phyloP scores from a whole-genome alignment of 129 eudicot genomes.

The Apium graveolens region DNA sequence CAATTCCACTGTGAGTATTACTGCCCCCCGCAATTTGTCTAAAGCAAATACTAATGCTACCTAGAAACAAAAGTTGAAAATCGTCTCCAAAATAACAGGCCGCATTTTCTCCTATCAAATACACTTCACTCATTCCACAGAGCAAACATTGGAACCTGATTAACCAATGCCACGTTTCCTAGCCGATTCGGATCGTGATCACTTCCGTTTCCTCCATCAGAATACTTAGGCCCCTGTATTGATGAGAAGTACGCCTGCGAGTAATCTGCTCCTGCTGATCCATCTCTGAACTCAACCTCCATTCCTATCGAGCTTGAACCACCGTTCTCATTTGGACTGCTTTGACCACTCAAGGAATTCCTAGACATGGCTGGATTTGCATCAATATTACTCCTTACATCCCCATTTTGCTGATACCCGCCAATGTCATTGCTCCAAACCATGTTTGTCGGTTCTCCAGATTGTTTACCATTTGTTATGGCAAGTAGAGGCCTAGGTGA shows the following conservation, averaged over 20 bases:
- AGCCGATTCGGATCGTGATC: constrained; percentile 4
- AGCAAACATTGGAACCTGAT: constrained; percentile 43
- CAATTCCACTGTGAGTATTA: not conserved
- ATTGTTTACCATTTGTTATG: constrained; percentile 32
- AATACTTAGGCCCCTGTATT: constrained; percentile 25
- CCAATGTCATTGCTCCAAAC: constrained; percentile 26
- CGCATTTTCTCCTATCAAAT: not conserved
- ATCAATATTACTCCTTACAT: not conserved
- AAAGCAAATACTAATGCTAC: not conserved
- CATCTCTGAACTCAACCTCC: constrained; percentile 15
- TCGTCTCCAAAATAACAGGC: not conserved
- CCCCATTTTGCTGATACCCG: not conserved
- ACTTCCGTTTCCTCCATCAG: constrained; percentile 13
- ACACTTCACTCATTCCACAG: constrained; percentile 35
- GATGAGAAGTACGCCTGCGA: constrained; percentile 16
- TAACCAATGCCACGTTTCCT: constrained; percentile 16
- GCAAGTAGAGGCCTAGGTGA: constrained; percentile 32
- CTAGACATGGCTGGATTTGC: not conserved
- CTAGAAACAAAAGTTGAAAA: not conserved
- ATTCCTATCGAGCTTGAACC: not conserved
- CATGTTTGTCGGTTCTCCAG: constrained; percentile 39
- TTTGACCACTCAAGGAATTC: constrained; percentile 12
- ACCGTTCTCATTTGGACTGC: constrained; percentile 14
- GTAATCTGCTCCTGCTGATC: constrained; percentile 15
- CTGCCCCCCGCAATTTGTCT: not conserved